Conservation (phyloP, 495 filamentous ascomycete genomes). For the Gamarada debralockiae region DNA sequence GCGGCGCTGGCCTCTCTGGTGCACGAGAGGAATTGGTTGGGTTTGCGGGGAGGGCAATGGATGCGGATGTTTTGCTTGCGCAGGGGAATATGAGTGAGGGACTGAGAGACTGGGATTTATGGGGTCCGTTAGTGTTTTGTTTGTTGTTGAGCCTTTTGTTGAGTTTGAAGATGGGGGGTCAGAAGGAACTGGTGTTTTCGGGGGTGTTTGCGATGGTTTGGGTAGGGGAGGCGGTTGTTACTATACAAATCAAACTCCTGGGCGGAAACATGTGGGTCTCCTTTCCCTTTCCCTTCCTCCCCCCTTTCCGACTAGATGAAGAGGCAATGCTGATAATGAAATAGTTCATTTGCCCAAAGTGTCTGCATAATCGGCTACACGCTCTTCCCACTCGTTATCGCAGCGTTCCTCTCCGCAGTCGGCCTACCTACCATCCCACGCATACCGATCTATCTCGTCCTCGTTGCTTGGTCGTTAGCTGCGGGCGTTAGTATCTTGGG, state of each 20-base stretch:
- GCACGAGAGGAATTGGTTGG: conserved; percentile 61
- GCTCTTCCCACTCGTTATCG: conserved; percentile 95
- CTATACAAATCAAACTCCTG: conserved; percentile 95
- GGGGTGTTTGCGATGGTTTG: conserved; percentile 96
- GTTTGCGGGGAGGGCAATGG: conserved; percentile 56
- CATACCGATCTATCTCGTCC: conserved; percentile 83
- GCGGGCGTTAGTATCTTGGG: conserved; percentile 95
- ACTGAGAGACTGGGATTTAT: conserved; percentile 93
- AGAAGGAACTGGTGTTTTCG: conserved; percentile 86
- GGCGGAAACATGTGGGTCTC: conserved; percentile 91
- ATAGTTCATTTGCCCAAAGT: conserved; percentile 93
- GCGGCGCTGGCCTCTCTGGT: conserved; percentile 42
- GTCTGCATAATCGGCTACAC: conserved; percentile 98
- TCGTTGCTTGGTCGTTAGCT: conserved; percentile 88
- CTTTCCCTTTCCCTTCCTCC: not conserved
- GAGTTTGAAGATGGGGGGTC: conserved; percentile 66
- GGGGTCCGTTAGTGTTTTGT: conserved; percentile 94
- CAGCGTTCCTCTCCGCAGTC: conserved; percentile 81
- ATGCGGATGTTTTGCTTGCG: conserved; percentile 58
- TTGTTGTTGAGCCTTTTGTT: conserved; percentile 81
- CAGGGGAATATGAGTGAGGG: conserved; percentile 83
- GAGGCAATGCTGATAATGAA: conserved; percentile 8
- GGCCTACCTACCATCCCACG: conserved; percentile 70
- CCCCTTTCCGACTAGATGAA: not conserved
- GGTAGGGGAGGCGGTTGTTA: conserved; percentile 95